Evolutionary conservation across 306 rosid species (phyloP), one percentile per base, ranked within the genome.

Genomic region (Hippophae rhamnoides): DNA sequence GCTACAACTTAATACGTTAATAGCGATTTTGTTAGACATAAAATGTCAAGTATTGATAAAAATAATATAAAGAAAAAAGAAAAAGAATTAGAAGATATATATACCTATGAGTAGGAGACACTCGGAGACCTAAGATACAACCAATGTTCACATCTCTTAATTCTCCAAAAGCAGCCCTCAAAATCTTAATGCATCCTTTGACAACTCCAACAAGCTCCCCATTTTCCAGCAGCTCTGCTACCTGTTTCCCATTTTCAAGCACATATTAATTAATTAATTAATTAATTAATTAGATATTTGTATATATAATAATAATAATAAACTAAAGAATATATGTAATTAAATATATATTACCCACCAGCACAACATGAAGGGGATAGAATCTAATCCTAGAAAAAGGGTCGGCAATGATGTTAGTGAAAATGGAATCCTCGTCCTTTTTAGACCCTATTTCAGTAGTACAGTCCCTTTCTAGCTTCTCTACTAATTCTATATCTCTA

Each of bases 371-470:
- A 73, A 87, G 81, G 27, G 84, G 89, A 55, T 79, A 87, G 78
- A 84, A 71, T 73, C 84, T 69, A 76, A 87, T 73, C 84, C 95
- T 87, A 81, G 76, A 77, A 58, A 81, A 74, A 73, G 90, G 95
- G 84, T 81, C 88, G 67, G 69, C 79, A 68, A 81, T 62, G 59
- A 77, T 77, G 72, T 67, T 77, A 72, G 82, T 69, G 73, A 81
- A 84, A 69, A 81, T 79, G 72, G 95, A 81, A 74, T 70, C 72
- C 68, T 79, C 18, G 18, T 18, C 90, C 65, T 68, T 72, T 78
- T 84, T 75, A 74, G 80, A 79, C 75, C 73, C 88, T 64, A 84
- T 72, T 72, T 79, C 89, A 31, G 38, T 31, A 31, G 38, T 31
- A 79, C 95, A 87, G 56, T 78, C 74, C 65, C 83, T 84, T 71